These are phyloP conservation scores for Trichosporon asahii DNA, from an alignment of 1,284 basidiomycete genomes.

Conservation along the genomic window DNA sequence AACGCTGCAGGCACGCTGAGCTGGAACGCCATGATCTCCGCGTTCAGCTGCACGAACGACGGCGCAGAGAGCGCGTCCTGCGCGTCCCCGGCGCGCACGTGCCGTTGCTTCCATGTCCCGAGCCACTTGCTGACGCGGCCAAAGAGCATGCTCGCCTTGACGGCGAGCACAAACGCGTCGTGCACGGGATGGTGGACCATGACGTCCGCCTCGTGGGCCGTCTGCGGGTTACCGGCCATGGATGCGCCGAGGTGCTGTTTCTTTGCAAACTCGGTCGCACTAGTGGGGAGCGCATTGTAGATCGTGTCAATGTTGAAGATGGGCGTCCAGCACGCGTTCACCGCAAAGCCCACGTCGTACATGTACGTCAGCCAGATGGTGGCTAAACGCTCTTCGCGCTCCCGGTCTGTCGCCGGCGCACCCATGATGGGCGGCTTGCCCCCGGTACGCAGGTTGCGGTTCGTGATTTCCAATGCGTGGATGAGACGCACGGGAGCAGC, in stretches of 20 bases:
- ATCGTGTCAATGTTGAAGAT: slow-evolving; percentile 33
- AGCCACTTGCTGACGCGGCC: slow-evolving; percentile 33
- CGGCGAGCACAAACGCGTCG: slow-evolving; percentile 38
- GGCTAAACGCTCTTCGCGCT: slow-evolving; percentile 41
- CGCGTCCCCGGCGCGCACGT: slow-evolving; percentile 32
- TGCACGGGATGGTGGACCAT: slow-evolving; percentile 37
- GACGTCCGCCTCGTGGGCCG: slow-evolving; percentile 30
- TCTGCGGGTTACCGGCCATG: slow-evolving; percentile 38
- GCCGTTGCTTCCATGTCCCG: slow-evolving; percentile 41
- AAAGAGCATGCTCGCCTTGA: slow-evolving; percentile 37
- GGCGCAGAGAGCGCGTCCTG: slow-evolving; percentile 25
- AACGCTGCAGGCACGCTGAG: slow-evolving; percentile 27
- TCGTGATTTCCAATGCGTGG: slow-evolving; percentile 37
- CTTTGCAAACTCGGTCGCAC: slow-evolving; percentile 27
- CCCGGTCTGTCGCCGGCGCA: slow-evolving; percentile 24
- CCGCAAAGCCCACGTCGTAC: slow-evolving; percentile 32
- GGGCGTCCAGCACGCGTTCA: slow-evolving; percentile 36
- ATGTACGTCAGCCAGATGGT: slow-evolving; percentile 43
- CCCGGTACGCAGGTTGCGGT: slow-evolving; percentile 27
- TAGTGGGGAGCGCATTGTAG: slow-evolving; percentile 32
- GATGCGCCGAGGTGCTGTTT: not conserved
- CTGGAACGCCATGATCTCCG: slow-evolving; percentile 39
- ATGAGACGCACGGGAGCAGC: slow-evolving; percentile 36
- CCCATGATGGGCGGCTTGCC: slow-evolving; percentile 35
- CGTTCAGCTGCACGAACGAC: slow-evolving; percentile 27